These are phyloP conservation scores for Fusarium miscanthi DNA, from an alignment of 2,329 filamentous ascomycete genomes.

Conservation along the genomic window DNA sequence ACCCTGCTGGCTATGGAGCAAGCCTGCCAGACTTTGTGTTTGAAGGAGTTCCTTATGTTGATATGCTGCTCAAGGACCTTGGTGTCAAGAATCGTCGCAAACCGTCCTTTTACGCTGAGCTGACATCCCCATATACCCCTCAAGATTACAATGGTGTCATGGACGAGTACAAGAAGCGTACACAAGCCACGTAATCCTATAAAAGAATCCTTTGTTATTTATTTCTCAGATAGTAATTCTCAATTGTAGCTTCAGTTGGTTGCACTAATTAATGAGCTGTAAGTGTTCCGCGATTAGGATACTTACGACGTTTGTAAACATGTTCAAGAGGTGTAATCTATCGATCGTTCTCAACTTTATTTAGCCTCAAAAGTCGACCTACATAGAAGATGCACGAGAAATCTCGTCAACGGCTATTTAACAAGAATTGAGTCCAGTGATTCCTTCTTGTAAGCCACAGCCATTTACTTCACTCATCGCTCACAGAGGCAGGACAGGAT, in stretches of 20 bases:
- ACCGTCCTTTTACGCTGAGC: background rate
- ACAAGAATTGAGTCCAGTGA: background rate
- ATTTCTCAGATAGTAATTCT: too few relatives aligned
- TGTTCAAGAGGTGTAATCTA: background rate
- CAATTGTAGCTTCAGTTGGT: background rate
- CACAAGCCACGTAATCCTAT: background rate
- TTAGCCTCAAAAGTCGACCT: too few relatives aligned
- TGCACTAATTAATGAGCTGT: background rate
- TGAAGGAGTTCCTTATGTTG: background rate
- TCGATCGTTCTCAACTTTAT: background rate
- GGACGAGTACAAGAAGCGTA: background rate
- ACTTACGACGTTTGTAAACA: background rate
- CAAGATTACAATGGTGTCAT: conserved; percentile 1
- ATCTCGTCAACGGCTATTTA: fast-evolving
- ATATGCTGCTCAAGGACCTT: conserved; percentile 10
- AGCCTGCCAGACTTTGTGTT: background rate
- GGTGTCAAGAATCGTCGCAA: background rate
- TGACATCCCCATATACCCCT: background rate
- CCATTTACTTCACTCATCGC: background rate
- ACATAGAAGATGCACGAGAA: background rate
- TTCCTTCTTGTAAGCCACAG: background rate
- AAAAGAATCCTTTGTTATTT: background rate
- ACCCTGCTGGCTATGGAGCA: background rate
- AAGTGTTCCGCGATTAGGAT: too few relatives aligned
- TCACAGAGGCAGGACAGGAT: background rate